These are phyloP conservation scores for Colletotrichum chlorophyti DNA, from an alignment of 2,329 filamentous ascomycete genomes.

Conservation along the genomic window DNA sequence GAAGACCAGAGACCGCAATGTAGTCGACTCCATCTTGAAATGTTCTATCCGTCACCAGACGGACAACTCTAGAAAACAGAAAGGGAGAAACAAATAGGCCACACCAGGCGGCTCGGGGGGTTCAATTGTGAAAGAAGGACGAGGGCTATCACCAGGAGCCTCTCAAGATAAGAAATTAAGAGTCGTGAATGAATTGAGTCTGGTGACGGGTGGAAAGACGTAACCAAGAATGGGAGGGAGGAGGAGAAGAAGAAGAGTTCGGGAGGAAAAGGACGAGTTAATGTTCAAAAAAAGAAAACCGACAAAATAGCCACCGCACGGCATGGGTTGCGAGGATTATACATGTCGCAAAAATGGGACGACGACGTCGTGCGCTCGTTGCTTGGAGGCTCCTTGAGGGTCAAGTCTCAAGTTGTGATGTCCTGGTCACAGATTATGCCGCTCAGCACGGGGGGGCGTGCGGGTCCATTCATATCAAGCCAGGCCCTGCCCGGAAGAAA, in stretches of 20 bases:
- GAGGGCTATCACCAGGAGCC: slow-evolving; percentile 27
- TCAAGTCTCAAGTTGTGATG: slow-evolving; percentile 29
- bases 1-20: slow-evolving; percentile 21
- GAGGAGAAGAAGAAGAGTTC: slow-evolving; percentile 3
- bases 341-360: slow-evolving; percentile 29
- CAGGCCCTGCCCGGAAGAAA: slow-evolving; percentile 3
- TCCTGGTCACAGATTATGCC: slow-evolving; percentile 26
- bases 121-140: slow-evolving; percentile 10
- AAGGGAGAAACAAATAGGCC: slow-evolving; percentile 7
- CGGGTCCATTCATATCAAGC: slow-evolving; percentile 26
- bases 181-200: slow-evolving; percentile 3
- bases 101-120: slow-evolving; percentile 24
- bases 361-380: slow-evolving; percentile 24
- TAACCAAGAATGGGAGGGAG: no score
- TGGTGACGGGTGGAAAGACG: not conserved
- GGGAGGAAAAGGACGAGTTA: slow-evolving; percentile 5
- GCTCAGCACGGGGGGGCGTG: slow-evolving; percentile 21
- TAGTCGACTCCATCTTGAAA: slow-evolving; percentile 22
- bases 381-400: slow-evolving; percentile 25
- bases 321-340: slow-evolving; percentile 17
- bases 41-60: slow-evolving; percentile 19
- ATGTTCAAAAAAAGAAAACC: slow-evolving; percentile 20
- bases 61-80: not conserved
- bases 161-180: slow-evolving; percentile 2
- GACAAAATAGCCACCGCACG: slow-evolving; percentile 1